Percentiles rank a stretch among this genome's conserved stretches.
Conservation (phyloP, 1,139 yeast species). For the Taphrina communis region DNA sequence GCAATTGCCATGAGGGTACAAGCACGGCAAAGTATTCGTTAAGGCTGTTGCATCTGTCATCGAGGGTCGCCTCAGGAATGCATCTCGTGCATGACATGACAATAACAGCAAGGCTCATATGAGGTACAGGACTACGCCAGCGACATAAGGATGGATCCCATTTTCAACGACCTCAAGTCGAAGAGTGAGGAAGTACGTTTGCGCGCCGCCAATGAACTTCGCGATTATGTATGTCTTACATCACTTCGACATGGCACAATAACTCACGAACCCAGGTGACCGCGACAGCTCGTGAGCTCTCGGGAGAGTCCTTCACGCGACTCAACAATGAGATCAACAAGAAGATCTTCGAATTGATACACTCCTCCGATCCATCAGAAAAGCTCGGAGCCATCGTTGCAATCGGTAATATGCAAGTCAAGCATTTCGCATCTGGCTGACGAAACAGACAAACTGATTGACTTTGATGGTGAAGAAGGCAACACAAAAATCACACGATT, state of each 20-base stretch:
- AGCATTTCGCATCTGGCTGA: not conserved
- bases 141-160: slow-evolving; percentile 23
- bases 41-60: too few relatives aligned
- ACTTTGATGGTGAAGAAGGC: slow-evolving; percentile 76
- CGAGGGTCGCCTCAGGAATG: too few relatives aligned
- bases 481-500: slow-evolving; percentile 89
- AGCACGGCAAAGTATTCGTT: too few relatives aligned
- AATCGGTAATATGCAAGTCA: slow-evolving; percentile 51
- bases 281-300: slow-evolving; percentile 72
- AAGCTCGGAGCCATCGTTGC: slow-evolving; percentile 92
- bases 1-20: too few relatives aligned
- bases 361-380: slow-evolving; percentile 71
- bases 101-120: not conserved
- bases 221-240: slow-evolving; percentile 59
- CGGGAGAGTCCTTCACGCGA: slow-evolving; percentile 77
- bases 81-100: too few relatives aligned
- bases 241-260: not conserved
- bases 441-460: slow-evolving; percentile 69
- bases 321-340: slow-evolving; percentile 87
- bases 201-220: slow-evolving; percentile 65
- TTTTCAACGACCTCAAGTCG: slow-evolving; percentile 38
- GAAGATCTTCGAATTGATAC: slow-evolving; percentile 81
- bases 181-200: slow-evolving; percentile 49
- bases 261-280: slow-evolving; percentile 49
- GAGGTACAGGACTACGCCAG: not conserved